Evolutionary conservation across 1,284 basidiomycete species (phyloP), one percentile per base, ranked within the genome.

Genomic region (Stereum hirsutum): DNA sequence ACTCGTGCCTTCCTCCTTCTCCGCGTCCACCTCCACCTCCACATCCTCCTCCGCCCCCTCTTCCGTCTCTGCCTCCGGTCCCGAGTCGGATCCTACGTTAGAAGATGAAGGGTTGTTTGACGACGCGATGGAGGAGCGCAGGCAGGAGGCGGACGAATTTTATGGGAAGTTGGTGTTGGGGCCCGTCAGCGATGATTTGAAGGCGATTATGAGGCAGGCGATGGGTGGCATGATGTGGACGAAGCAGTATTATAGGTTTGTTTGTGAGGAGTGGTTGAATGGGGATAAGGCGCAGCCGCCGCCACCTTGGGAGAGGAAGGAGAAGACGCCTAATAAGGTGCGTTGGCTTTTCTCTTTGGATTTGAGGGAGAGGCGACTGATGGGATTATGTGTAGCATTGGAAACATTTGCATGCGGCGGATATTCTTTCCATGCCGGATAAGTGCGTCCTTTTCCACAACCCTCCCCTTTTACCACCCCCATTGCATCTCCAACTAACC

Each of bases 211-310:
- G 91, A 75, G 95, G 47, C 95, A 98, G 63, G 95, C 93, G n/a
- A 68, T 98, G 28, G 83, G 81, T 19, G 95, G 95, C n/a, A 98
- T 99, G 95, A 68, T 99, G 43, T 98, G 95, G 93, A 94, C 89
- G 43, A 99, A 98, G 68, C 95, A 98, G 57, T 92, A 82, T 65
- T 99, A 98, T 68, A 78, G 89, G 60, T 98, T 95, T 64, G 81
- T 97, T 49, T 94, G 97, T 63, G 87, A 89, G 57, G 89, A 96
- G 51, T 99, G 95, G 95, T 74, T 95, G 45, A 78, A 89, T 47
- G 95, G 95, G 40, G 95, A 99, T 64, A 85, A 92, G 6, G 87
- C 87, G 15, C 95, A 98, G 63, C 95, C 95, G 4, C 77, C 91
- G 14, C 95, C 95, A 2, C 95, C 95, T 12, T 82, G 89, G 1